Base-by-base conservation (phyloP, 1,139 yeast species). In the Geotrichum phurueaensis region DNA sequence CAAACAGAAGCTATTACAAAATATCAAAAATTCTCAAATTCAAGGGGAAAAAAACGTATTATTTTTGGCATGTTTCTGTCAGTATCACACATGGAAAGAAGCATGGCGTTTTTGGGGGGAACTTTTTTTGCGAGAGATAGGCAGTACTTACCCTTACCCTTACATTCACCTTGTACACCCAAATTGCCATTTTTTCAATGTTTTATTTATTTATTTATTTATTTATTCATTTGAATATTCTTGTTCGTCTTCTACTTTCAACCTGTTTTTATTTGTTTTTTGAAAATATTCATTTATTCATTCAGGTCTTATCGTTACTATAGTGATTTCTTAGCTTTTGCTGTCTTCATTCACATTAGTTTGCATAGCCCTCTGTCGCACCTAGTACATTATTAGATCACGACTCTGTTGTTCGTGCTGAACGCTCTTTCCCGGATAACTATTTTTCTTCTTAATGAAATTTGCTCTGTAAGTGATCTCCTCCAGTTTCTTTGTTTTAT, bases 391-490 rank as follows among this genome's bases (percentile, higher is more conserved):
- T 39, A 12, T n/a, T 39, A 39, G 20, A 13, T 39, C 20, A 39
- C 47, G 47, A n/a, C 47, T 39, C 20, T 39, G 9, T 15, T 39
- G 20, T 18, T 39, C 18, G n/a, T 39, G 18, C 18, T 39, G 47
- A 13, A 39, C 15, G 7, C 20, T 18, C 10, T 18, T 39, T n/a
- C n/a, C 47, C n/a, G 47, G 47, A 39, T 39, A n/a, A 15, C 5
- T 18, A 18, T 18, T 15, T 29, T 31, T 53, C 39, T 29, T 53
- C 12, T 22, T 15, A 25, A 73, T 73, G 76, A 73, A 72, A 66
- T 73, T 73, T 61, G 76, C 73, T 50, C 67, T 70, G 71, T 69
- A 66, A 58, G 72, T n/a, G 4, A 2, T 39, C 1, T 39, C 47
- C 47, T n/a, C 47, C 47, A 39, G 22, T 39, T n/a, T n/a, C 20